These are phyloP conservation scores for Platanus orientalis DNA, from an alignment of 164 flowering plant genomes.

Conservation along the genomic window DNA sequence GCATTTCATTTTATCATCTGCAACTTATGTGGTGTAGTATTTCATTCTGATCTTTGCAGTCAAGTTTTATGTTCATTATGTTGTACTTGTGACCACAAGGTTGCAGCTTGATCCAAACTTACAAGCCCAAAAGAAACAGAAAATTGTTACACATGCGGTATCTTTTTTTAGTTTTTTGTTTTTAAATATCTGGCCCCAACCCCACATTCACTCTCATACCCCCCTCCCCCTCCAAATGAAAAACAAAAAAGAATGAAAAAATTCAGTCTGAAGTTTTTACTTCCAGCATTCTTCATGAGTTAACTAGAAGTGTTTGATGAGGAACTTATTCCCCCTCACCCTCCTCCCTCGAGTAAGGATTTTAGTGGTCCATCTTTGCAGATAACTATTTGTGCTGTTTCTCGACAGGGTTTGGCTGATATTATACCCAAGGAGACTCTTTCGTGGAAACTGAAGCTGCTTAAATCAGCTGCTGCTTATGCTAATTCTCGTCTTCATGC, in stretches of 20 bases:
- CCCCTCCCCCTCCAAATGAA: too few relatives aligned
- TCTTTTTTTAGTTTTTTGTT: background rate
- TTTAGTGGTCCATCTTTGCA: background rate
- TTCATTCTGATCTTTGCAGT: background rate
- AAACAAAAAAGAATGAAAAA: too few relatives aligned
- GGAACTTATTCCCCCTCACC: too few relatives aligned
- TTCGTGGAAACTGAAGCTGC: conserved; percentile 83
- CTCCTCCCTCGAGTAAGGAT: background rate
- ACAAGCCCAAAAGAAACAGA: too few relatives aligned
- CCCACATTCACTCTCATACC: too few relatives aligned
- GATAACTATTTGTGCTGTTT: conserved; percentile 1
- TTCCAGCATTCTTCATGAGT: too few relatives aligned
- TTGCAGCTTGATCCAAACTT: background rate
- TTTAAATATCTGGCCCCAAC: too few relatives aligned
- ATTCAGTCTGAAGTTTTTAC: too few relatives aligned
- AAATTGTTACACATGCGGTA: background rate
- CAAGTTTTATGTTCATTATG: background rate
- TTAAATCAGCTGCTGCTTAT: conserved; percentile 78
- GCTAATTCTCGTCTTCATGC: conserved; percentile 98
- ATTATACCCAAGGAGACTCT: conserved; percentile 83
- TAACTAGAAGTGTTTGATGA: background rate
- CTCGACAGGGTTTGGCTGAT: conserved; percentile 57
- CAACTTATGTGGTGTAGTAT: background rate
- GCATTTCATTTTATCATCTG: background rate
- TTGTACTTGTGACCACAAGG: background rate